phyloP scores from a whole-genome alignment of 768 basidiomycete genomes.

The Butyriboletus loyo region DNA sequence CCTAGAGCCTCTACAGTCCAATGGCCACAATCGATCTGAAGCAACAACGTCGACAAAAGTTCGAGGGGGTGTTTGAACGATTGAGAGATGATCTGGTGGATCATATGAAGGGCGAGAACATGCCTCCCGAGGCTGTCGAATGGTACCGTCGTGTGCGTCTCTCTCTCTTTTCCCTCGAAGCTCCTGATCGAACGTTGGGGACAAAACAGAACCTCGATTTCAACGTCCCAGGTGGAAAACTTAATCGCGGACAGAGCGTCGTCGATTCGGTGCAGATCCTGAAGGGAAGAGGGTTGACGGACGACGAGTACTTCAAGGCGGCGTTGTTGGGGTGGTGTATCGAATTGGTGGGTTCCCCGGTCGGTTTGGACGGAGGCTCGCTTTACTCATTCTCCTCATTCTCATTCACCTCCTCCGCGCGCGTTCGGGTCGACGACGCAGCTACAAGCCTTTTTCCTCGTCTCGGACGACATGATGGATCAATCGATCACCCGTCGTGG shows the following conservation, averaged over 20 bases:
- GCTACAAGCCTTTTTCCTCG: constrained; percentile 98
- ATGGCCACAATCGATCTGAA: constrained; percentile 30
- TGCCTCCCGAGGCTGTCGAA: constrained; percentile 80
- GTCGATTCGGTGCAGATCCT: constrained; percentile 91
- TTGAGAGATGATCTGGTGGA: constrained; percentile 78
- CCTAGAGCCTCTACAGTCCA: not conserved
- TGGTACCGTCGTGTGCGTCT: constrained; percentile 69
- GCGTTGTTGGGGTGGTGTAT: constrained; percentile 94
- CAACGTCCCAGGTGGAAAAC: constrained; percentile 95
- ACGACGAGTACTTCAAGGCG: constrained; percentile 85
- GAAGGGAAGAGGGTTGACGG: constrained; percentile 62
- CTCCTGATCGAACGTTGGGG: not conserved
- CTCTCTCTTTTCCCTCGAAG: not conserved
- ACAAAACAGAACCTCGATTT: constrained; percentile 72
- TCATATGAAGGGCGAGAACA: constrained; percentile 62
- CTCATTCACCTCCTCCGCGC: no score
- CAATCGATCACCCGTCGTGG: constrained; percentile 86
- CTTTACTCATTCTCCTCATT: not conserved
- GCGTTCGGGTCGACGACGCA: no score
- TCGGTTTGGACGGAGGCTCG: no score
- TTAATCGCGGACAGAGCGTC: constrained; percentile 95
- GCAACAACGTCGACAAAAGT: constrained; percentile 53
- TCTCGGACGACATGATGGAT: constrained; percentile 95
- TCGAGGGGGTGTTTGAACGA: constrained; percentile 67
- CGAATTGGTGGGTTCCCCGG: constrained; percentile 87